phyloP scores from a whole-genome alignment of 1,284 basidiomycete species.

The Ceratobasidium sp. region DNA sequence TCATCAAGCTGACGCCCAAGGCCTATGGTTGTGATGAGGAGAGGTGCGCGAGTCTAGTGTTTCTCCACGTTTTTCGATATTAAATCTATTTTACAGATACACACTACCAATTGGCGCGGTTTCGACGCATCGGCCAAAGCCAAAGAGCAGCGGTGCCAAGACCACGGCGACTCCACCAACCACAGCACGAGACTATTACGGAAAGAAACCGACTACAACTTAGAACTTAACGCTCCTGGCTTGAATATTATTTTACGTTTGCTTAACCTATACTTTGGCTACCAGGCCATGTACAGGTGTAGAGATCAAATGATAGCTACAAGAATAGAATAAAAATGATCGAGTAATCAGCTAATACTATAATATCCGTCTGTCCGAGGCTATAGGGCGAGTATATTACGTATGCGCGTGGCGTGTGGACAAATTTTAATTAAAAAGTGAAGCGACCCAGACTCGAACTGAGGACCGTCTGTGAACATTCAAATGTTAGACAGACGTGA shows the following conservation, averaged over 20 bases:
- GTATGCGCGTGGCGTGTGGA: too few species aligned
- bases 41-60: slow-evolving; percentile 57
- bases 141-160: slow-evolving; percentile 51
- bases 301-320: too few species aligned
- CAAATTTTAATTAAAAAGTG: slow-evolving; percentile 10
- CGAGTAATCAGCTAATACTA: too few species aligned
- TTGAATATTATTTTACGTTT: neutral
- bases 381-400: too few species aligned
- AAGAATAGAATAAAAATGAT: too few species aligned
- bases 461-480: slow-evolving; percentile 39
- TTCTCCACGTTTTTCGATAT: slow-evolving; percentile 39
- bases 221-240: neutral
- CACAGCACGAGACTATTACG: slow-evolving; percentile 44
- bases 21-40: slow-evolving; percentile 99
- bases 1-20: slow-evolving; percentile 97
- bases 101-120: slow-evolving; percentile 87
- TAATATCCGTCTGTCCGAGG: too few species aligned
- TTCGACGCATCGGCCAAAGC: slow-evolving; percentile 92
- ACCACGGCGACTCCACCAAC: slow-evolving; percentile 6
- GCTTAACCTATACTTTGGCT: neutral
- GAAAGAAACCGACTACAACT: slow-evolving; percentile 23
- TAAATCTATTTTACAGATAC: slow-evolving; percentile 59
- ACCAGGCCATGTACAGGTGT: too few species aligned
- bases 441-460: slow-evolving; percentile 41
- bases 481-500: slow-evolving; percentile 41